Conservation (phyloP, 306 rosid species). For the Gleditsia sinensis region DNA sequence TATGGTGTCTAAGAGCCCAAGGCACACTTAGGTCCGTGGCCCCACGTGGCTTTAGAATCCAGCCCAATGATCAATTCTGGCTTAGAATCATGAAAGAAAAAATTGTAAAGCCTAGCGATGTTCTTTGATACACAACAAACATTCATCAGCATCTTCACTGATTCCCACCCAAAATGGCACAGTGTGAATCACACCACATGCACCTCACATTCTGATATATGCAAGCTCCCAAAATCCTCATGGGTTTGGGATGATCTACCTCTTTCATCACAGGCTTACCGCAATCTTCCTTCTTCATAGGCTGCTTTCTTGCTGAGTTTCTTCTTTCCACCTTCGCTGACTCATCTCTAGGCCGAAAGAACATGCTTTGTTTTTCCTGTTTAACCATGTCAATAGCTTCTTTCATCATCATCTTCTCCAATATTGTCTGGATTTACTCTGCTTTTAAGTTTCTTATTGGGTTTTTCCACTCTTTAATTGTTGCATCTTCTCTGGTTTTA, state of each 20-base stretch:
- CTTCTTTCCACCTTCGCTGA: constrained; percentile 46
- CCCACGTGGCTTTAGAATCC: no score
- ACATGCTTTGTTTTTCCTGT: constrained; percentile 35
- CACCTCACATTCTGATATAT: constrained; percentile 30
- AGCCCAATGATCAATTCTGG: no score
- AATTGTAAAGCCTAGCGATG: constrained; percentile 35
- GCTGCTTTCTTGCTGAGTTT: constrained; percentile 37
- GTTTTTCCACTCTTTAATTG: constrained; percentile 28
- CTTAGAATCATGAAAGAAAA: no score
- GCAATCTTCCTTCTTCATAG: constrained; percentile 45
- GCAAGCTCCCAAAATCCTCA: constrained; percentile 37
- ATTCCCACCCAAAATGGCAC: constrained; percentile 52
- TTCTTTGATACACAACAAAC: constrained; percentile 51
- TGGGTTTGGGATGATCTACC: constrained; percentile 44
- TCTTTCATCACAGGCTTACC: constrained; percentile 38
- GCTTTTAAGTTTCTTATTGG: constrained; percentile 36
- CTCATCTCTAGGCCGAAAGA: constrained; percentile 46
- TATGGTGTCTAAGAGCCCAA: no score
- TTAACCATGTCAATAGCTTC: constrained; percentile 33
- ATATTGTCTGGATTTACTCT: constrained; percentile 44
- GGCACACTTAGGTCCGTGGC: no score
- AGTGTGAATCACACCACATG: constrained; percentile 34
- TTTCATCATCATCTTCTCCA: constrained; percentile 9
- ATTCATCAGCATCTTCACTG: constrained; percentile 47
- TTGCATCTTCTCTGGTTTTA: constrained; percentile 31